Percentiles rank a stretch among this genome's conserved stretches.
Conservation (phyloP, 2,329 filamentous ascomycete species). For the Claviceps fusiformis region DNA sequence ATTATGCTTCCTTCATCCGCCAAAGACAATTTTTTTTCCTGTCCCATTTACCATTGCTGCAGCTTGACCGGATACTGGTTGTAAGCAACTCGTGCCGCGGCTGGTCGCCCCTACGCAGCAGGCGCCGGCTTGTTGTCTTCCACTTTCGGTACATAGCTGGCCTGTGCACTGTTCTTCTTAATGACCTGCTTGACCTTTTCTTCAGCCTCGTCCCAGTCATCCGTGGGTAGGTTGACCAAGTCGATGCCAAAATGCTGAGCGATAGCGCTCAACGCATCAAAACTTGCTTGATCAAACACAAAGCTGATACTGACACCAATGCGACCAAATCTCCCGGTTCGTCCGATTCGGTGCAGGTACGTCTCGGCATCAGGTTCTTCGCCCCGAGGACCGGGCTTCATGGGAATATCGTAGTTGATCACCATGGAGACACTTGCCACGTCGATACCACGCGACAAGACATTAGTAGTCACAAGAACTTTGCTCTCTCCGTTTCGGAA, state of each 20-base stretch:
- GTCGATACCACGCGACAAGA: constrained; percentile 90
- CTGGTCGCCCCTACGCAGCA: constrained; percentile 17
- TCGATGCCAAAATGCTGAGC: constrained; percentile 67
- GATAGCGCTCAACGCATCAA: constrained; percentile 66
- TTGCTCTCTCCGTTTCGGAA: constrained; percentile 83
- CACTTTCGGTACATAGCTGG: constrained; percentile 35
- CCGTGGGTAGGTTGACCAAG: constrained; percentile 66
- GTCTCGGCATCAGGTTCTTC: constrained; percentile 91
- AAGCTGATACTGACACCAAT: constrained; percentile 94
- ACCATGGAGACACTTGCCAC: constrained; percentile 88
- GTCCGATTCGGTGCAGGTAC: constrained; percentile 93
- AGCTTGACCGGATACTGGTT: not conserved
- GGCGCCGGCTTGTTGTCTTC: constrained; percentile 20
- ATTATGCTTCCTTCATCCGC: not conserved
- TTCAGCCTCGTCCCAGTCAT: constrained; percentile 87
- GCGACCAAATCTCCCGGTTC: constrained; percentile 90
- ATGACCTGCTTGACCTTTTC: constrained; percentile 68
- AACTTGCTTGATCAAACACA: constrained; percentile 76
- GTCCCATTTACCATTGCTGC: not conserved
- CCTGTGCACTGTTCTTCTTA: constrained; percentile 52
- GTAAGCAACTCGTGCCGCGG: constrained; percentile 4
- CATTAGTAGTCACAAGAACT: constrained; percentile 95
- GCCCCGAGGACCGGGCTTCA: constrained; percentile 40
- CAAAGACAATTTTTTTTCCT: too few species aligned
- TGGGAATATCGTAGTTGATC: constrained; percentile 87